Conservation (phyloP, 805 yeast species). For the Yueomyces sinensis region DNA sequence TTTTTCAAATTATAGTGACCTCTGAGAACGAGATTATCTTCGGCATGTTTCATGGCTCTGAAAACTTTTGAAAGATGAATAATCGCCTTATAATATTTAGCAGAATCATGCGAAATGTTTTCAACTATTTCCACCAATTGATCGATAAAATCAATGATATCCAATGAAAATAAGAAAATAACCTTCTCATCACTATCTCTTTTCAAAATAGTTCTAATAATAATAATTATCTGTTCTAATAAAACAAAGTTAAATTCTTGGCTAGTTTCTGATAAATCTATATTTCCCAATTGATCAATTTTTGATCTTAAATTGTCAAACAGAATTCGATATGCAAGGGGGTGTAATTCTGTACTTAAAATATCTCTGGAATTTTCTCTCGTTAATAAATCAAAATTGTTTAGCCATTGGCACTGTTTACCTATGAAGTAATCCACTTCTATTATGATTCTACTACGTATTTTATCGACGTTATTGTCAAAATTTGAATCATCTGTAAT, state of each 20-base stretch:
- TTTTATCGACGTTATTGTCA: background rate
- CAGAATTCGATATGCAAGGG: conserved; percentile 38
- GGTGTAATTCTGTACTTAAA: conserved; percentile 50
- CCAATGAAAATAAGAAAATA: conserved; percentile 23
- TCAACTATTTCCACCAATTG: conserved; percentile 16
- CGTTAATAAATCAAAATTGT: conserved; percentile 36
- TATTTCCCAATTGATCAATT: conserved; percentile 21
- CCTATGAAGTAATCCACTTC: conserved; percentile 36
- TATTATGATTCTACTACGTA: conserved; percentile 5
- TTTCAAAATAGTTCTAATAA: conserved; percentile 29
- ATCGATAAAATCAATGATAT: conserved; percentile 24
- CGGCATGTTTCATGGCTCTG: conserved; percentile 20
- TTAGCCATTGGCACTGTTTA: conserved; percentile 36
- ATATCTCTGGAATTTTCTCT: conserved; percentile 67
- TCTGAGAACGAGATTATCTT: conserved; percentile 13
- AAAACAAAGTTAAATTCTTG: conserved; percentile 22
- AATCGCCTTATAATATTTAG: conserved; percentile 20
- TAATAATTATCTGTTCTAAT: conserved; percentile 36
- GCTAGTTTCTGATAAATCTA: conserved; percentile 14
- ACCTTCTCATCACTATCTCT: conserved; percentile 23
- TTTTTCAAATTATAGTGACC: conserved; percentile 39
- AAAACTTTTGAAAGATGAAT: conserved; percentile 24
- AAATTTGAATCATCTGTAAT: conserved; percentile 9
- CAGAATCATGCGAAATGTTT: conserved; percentile 12
- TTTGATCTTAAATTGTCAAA: conserved; percentile 31